Conservation (phyloP, 192 early-diverging fungal genomes). For the Coemansia sp. region DNA sequence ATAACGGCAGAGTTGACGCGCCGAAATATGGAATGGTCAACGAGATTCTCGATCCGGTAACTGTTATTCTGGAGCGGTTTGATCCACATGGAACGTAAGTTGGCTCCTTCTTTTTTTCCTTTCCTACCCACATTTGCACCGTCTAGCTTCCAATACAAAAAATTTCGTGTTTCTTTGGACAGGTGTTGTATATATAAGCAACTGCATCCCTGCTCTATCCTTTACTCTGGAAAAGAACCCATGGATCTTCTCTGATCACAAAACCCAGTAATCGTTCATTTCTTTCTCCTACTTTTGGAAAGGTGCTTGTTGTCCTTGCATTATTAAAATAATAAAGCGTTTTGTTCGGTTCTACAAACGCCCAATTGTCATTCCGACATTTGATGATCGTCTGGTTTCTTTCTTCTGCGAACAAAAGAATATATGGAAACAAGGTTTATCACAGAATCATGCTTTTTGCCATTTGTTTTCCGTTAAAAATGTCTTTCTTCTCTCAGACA, state of each 20-base stretch:
- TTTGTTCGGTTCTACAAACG: not conserved
- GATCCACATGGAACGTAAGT: slow-evolving; percentile 51
- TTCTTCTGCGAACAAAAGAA: slow-evolving; percentile 3
- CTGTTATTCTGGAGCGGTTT: slow-evolving; percentile 31
- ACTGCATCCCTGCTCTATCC: too few relatives aligned
- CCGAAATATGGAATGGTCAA: slow-evolving; percentile 26
- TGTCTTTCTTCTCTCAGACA: not conserved
- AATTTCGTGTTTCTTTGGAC: not conserved
- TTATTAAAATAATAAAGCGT: not conserved
- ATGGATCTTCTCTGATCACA: too few relatives aligned
- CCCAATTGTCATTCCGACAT: slow-evolving; percentile 3
- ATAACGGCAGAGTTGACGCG: slow-evolving; percentile 27
- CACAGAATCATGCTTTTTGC: slow-evolving; percentile 2
- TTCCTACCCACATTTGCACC: not conserved
- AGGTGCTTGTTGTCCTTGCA: not conserved
- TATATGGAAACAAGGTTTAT: slow-evolving; percentile 4
- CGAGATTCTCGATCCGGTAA: slow-evolving; percentile 26
- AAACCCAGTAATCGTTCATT: not conserved
- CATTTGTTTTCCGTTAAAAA: not conserved
- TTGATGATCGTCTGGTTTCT: not conserved
- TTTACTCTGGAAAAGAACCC: too few relatives aligned
- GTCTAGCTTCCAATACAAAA: not conserved
- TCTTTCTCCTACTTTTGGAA: not conserved
- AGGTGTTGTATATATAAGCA: too few relatives aligned
- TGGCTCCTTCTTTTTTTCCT: not conserved